Evolutionary conservation across 805 yeast genomes (phyloP).

Genomic region (Millerozyma miso): DNA sequence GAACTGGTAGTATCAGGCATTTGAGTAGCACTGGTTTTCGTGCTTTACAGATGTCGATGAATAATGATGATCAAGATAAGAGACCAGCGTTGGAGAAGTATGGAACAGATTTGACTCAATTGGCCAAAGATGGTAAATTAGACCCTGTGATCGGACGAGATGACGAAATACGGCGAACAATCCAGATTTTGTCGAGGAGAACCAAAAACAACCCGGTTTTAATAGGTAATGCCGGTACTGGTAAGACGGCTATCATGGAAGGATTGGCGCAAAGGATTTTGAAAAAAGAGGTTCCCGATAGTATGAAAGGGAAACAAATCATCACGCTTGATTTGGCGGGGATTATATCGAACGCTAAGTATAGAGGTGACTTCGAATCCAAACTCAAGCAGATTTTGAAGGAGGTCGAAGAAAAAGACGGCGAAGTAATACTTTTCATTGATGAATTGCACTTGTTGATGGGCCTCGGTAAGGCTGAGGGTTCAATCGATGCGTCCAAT

Average conservation of each 20-base stretch:
- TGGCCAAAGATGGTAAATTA: constrained; percentile 84
- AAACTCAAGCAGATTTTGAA: constrained; percentile 75
- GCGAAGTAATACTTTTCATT: constrained; percentile 74
- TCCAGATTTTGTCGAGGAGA: constrained; percentile 86
- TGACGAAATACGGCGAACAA: constrained; percentile 88
- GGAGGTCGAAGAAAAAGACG: constrained; percentile 77
- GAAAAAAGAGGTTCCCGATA: constrained; percentile 90
- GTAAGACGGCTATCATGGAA: constrained; percentile 95
- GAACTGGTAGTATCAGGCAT: too few species aligned
- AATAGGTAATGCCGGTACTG: constrained; percentile 97
- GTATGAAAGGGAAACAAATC: constrained; percentile 81
- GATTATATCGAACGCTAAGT: constrained; percentile 91
- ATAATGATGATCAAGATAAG: constrained; percentile 43
- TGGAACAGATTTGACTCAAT: constrained; percentile 80
- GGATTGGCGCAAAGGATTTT: constrained; percentile 93
- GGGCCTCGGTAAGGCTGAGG: constrained; percentile 92
- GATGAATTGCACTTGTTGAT: constrained; percentile 88
- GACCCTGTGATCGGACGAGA: constrained; percentile 98
- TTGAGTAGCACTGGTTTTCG: constrained; percentile 20
- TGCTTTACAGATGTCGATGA: constrained; percentile 38
- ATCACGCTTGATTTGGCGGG: constrained; percentile 85
- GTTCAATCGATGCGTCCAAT: constrained; percentile 93
- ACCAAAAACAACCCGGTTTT: constrained; percentile 94
- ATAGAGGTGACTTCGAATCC: constrained; percentile 93
- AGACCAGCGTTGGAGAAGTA: constrained; percentile 74